Evolutionary conservation across 345 rosid genomes (phyloP).

Genomic region (Bruguiera gymnorhiza): DNA sequence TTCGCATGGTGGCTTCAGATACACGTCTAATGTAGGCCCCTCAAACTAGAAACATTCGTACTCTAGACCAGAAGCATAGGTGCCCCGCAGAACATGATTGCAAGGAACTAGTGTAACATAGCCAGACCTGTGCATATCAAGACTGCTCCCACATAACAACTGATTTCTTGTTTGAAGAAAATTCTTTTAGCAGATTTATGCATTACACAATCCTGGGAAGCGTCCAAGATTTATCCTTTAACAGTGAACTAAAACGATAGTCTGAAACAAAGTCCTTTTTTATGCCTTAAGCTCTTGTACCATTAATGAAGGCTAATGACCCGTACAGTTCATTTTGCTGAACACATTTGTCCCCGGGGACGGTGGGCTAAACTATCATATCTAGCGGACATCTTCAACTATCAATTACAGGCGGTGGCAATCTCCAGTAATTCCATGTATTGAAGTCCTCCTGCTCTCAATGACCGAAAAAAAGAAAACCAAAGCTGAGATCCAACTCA

Average conservation of each 20-base stretch:
- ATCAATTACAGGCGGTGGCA: slow-evolving; percentile 57
- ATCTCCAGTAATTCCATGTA: slow-evolving; percentile 91
- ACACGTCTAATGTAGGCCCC: no score
- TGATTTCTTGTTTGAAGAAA: not conserved
- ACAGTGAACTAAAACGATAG: no score
- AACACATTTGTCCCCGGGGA: not conserved
- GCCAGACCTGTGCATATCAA: not conserved
- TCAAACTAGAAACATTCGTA: no score
- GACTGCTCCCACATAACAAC: not conserved
- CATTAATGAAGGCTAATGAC: not conserved
- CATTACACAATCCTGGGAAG: not conserved
- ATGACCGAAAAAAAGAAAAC: not conserved
- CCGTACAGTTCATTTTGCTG: not conserved
- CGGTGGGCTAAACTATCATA: not conserved
- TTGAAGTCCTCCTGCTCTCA: slow-evolving; percentile 76
- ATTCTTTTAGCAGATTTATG: not conserved
- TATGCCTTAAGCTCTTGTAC: not conserved
- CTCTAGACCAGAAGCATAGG: no score
- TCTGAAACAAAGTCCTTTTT: not conserved
- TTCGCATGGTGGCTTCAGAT: no score
- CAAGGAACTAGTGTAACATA: not conserved
- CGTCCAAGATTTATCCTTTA: no score
- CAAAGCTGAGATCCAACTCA: not conserved
- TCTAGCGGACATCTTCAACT: slow-evolving; percentile 28
- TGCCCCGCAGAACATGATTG: not conserved